Conservation (phyloP, 2,329 filamentous ascomycete species). For the Tetracladium maxilliforme region DNA sequence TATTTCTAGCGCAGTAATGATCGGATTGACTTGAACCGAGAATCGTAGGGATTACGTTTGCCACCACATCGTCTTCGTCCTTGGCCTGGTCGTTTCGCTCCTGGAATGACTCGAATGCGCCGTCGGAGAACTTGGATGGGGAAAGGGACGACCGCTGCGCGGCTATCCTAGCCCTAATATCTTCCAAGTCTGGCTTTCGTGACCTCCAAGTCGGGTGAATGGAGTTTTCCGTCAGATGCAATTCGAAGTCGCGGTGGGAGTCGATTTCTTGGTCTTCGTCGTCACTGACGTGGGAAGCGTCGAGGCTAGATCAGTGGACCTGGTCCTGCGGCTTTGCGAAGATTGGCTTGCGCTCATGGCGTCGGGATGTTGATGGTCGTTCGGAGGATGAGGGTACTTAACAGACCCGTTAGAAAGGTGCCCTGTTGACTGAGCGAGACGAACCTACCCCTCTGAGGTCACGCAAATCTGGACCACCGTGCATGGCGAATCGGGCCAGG, state of each 20-base stretch:
- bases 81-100: conserved; percentile 11
- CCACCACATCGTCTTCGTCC: conserved; percentile 18
- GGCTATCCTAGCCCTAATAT: conserved; percentile 13
- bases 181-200: conserved; percentile 15
- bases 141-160: conserved; percentile 18
- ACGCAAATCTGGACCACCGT: conserved; percentile 17
- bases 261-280: conserved; percentile 8
- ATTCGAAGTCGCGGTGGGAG: conserved; percentile 12
- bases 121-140: conserved; percentile 16
- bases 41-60: conserved; percentile 17
- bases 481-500: conserved; percentile 15
- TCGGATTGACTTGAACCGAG: conserved; percentile 8
- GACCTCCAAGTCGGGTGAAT: too few species aligned
- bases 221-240: conserved; percentile 10
- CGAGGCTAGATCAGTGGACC: conserved; percentile 7
- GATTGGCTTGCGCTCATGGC: conserved; percentile 10
- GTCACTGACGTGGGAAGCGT: conserved; percentile 5
- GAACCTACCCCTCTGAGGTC: conserved; percentile 16
- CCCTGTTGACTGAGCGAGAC: conserved; percentile 4
- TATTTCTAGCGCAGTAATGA: conserved; percentile 11
- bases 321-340: conserved; percentile 5
- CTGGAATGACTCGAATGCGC: conserved; percentile 14
- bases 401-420: conserved; percentile 3
- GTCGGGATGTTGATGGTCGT: conserved; percentile 2
- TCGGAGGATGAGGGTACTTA: conserved; percentile 9